Base-by-base conservation (phyloP, 768 basidiomycete genomes). In the Phylloporus sp. region DNA sequence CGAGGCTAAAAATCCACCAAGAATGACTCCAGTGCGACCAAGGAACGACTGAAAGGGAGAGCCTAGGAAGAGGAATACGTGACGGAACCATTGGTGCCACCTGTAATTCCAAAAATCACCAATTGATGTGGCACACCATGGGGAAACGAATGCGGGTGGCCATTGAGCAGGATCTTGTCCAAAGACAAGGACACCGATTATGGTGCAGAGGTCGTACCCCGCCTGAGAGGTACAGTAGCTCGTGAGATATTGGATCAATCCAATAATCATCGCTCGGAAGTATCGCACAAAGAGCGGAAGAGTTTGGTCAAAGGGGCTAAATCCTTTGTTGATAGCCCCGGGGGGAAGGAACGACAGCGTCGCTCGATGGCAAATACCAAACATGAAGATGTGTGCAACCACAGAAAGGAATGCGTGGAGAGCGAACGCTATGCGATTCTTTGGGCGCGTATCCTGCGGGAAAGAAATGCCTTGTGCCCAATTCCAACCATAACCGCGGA, bases 1-100 rank as follows among this genome's bases (percentile, higher is more conserved):
- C 0, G 86, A 87, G 4, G 77, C 61, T 1, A 79, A 52, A 61
- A 86, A 87, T 6, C 76, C 74, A 9, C 83, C 82, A 2, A 86
- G 35, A 3, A 85, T 67, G 1, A 65, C 70, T 2, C 79, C 82
- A 0, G 62, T 47, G 11, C 76, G 27, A 64, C 53, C 20, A 60
- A 63, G 18, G n/a, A n/a, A n/a, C n/a, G n/a, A n/a, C n/a, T 38
- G 36, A 18, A 18, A 38, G n/a, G 35, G 35, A 36, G 60, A 60
- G 10, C 72, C 74, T 8, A 70, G 29, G 9, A 56, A 31, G 40
- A 72, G 32, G 53, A 74, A 74, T 3, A 41, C 26, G 6, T 54
- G 62, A 20, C 76, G 70, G 49, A 70, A 65, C 23, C 57, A 54
- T 40, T 72, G 70, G 47, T 76, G 73, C 76, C 73, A 76, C 13